Evolutionary conservation across 2,329 filamentous ascomycete genomes (phyloP).

Genomic region (Rhinocladiella mackenziei): DNA sequence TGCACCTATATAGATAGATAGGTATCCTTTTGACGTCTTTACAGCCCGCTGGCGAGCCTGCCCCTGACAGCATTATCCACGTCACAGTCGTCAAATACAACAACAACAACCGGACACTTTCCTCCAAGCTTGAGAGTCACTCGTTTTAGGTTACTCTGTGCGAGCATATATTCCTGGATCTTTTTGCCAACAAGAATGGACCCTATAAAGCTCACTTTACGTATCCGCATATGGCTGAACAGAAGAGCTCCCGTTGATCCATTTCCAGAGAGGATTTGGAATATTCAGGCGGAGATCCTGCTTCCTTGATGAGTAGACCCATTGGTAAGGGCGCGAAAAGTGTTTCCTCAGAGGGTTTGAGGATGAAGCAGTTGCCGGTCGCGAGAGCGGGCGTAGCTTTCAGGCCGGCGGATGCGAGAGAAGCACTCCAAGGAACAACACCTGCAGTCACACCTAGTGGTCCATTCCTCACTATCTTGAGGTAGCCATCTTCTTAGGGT

Average conservation of each 20-base stretch:
- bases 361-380: slow-evolving; percentile 52
- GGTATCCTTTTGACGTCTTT: too few species aligned
- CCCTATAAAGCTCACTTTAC: slow-evolving; percentile 62
- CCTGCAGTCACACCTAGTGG: too few species aligned
- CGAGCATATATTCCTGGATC: slow-evolving; percentile 52
- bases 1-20: too few species aligned
- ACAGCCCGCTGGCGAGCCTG: too few species aligned
- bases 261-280: slow-evolving; percentile 57
- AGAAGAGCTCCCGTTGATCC: slow-evolving; percentile 57
- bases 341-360: slow-evolving; percentile 56
- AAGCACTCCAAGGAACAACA: too few species aligned
- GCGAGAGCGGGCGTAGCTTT: too few species aligned
- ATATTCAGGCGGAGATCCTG: slow-evolving; percentile 58
- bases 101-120: slow-evolving; percentile 34
- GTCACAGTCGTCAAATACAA: slow-evolving; percentile 36
- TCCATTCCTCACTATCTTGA: too few species aligned
- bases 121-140: slow-evolving; percentile 55
- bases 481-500: too few species aligned
- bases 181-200: slow-evolving; percentile 57
- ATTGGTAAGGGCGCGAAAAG: slow-evolving; percentile 52
- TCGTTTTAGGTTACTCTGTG: slow-evolving; percentile 53
- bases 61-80: too few species aligned
- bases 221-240: slow-evolving; percentile 55
- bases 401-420: too few species aligned
- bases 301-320: slow-evolving; percentile 50